Base-by-base conservation (phyloP, 768 basidiomycete genomes). In the Suillus discolor region DNA sequence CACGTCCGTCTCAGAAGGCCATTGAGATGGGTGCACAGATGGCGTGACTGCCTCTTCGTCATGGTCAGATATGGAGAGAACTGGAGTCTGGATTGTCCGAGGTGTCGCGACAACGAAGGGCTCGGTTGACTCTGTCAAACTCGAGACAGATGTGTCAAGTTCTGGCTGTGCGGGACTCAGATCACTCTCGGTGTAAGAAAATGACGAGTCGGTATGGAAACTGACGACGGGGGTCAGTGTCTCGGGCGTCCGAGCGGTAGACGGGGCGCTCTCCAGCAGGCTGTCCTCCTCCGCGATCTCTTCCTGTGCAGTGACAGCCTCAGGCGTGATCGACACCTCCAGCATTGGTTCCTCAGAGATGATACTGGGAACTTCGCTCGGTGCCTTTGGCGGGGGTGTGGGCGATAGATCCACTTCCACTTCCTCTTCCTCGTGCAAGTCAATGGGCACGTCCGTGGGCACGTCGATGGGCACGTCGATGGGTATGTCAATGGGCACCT, bases 1-100 rank as follows among this genome's bases (percentile, higher is more conserved):
- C 12, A 81, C 72, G 62, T 91, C 87, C 0, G 88, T 89, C 70
- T 87, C 88, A 3, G 82, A 74, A 3, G 84, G 87, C 89, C 90
- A 93, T 31, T 80, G 69, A 53, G 83, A 80, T 64, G 78, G 77
- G 57, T 78, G 74, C 65, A 84, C 67, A 47, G 82, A 77, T 61
- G 82, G 71, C 61, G 78, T 66, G 71, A 82, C 66, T 78, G 83
- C 23, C 39, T 60, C 59, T 39, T 42, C 59, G 12, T 60, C 59
- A 60, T 28, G 59, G 11, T 60, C 59, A 60, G 57, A 59, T 12
- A 38, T 42, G 41, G 36, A 42, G 11, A 60, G 41, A 44, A 11
- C 18, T 41, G 41, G 41, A 20, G 59, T 60, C 41, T 28, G 76
- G 49, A 70, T 75, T 61, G 77, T 77, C 38, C 63, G 67, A 51